phyloP scores from a whole-genome alignment of 176 grass and related monocot species.

The Eremochloa ophiuroides region DNA sequence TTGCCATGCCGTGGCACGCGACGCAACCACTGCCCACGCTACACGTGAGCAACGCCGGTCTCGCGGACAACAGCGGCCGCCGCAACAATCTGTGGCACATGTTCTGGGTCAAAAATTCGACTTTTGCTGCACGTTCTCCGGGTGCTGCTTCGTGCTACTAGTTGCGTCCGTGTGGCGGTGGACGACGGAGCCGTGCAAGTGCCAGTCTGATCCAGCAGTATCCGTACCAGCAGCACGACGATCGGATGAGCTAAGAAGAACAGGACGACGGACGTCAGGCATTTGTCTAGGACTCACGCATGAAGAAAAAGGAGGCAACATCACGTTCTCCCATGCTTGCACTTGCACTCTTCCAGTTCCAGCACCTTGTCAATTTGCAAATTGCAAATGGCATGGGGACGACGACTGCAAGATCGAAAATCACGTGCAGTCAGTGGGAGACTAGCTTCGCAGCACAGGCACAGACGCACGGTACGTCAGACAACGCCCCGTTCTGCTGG shows the following conservation, averaged over 20 bases:
- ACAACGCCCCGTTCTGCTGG: neutral
- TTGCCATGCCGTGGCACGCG: neutral
- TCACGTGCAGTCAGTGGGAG: neutral
- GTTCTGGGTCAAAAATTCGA: neutral
- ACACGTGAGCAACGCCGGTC: neutral
- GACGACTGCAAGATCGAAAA: neutral
- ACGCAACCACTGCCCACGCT: neutral
- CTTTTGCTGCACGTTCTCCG: neutral
- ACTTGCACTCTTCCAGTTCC: neutral
- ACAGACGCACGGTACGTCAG: no score
- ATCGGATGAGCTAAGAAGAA: neutral
- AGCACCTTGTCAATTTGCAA: neutral
- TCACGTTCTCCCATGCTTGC: conserved; percentile 12
- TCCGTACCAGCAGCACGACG: neutral
- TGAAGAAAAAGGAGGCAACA: neutral
- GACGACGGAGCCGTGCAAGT: neutral
- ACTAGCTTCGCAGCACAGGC: no score
- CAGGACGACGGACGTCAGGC: neutral
- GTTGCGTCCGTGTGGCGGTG: neutral
- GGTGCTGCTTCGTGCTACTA: neutral
- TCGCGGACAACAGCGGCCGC: neutral
- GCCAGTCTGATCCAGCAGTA: neutral
- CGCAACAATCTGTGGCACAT: neutral
- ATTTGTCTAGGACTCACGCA: neutral
- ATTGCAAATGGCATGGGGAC: neutral